Evolutionary conservation across 139 green algal genomes (phyloP), one percentile per base, ranked within the genome.

Genomic region (Axilococcus clingmanii): DNA sequence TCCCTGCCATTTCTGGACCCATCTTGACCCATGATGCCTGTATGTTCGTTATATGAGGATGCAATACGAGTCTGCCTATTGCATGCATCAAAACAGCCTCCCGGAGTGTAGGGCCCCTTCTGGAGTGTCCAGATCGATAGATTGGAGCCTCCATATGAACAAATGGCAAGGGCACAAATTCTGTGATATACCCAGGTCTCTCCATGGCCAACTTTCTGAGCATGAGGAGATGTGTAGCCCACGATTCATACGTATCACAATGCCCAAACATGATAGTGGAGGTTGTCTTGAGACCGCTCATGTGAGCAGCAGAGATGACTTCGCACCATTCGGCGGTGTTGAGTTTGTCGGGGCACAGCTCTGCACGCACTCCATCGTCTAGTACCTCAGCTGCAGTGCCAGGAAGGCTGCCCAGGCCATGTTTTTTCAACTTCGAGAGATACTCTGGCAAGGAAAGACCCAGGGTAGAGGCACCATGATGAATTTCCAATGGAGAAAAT

Each of bases 161-260:
- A 72, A 95, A 95, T 5, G 87, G 85, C 33, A 95, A 80, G 29
- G 87, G 86, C 40, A 95, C 87, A 59, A 94, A 94, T 63, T 95
- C 87, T 0, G 82, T 82, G 66, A 95, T 79, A n/a, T 31, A 16
- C 14, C 34, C 29, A 20, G 49, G 48, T 30, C 42, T 31, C 19
- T 57, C 53, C 4, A 37, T 31, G n/a, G 79, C 73, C 63, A 93
- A 38, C 17, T 54, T 50, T 25, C 83, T 66, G 29, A 95, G 63
- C 5, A 35, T 35, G 8, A 75, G 46, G 36, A 94, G 62, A 65
- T 95, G 86, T 2, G 52, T 31, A 8, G 83, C 83, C 84, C 82
- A 91, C 28, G 69, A 29, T 11, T 32, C 16, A 0, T 69, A 63
- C 0, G 56, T 33, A 48, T 94, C 86, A 17, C 83, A 12, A 60